Conservation (phyloP, 225 moss, liverwort and hornwort genomes). For the Polytrichum formosum region DNA sequence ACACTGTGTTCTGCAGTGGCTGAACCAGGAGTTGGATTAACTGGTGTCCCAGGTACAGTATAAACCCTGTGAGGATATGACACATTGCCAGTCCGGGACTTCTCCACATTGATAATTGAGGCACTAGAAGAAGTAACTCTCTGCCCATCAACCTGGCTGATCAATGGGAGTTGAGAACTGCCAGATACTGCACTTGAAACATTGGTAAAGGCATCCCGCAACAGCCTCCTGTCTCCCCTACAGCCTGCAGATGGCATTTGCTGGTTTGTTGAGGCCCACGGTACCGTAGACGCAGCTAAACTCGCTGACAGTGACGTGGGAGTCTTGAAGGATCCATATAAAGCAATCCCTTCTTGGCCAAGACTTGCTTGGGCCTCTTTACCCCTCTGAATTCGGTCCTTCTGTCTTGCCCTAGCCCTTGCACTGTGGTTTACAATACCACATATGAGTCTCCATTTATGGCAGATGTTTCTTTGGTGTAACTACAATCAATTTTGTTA, state of each 20-base stretch:
- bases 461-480: no score
- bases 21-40: neutral
- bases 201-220: neutral
- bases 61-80: constrained; percentile 61
- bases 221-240: constrained; percentile 10
- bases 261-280: constrained; percentile 15
- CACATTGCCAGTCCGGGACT: constrained; percentile 46
- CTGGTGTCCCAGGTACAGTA: constrained; percentile 53
- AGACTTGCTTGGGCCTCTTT: constrained; percentile 19
- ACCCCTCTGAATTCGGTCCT: constrained; percentile 40
- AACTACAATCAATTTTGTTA: no score
- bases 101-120: constrained; percentile 47
- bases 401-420: constrained; percentile 51
- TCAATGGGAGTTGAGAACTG: constrained; percentile 5
- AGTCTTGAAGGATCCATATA: constrained; percentile 7
- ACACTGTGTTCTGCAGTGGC: constrained; percentile 26
- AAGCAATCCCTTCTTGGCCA: constrained; percentile 17
- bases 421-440: constrained; percentile 30
- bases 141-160: constrained; percentile 16
- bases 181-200: neutral
- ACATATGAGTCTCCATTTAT: neutral
- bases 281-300: constrained; percentile 11
- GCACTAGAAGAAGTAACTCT: constrained; percentile 10
- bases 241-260: constrained; percentile 13
- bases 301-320: constrained; percentile 4